Evolutionary conservation across 2,329 filamentous ascomycete species (phyloP).

Genomic region (Fusarium napiforme): DNA sequence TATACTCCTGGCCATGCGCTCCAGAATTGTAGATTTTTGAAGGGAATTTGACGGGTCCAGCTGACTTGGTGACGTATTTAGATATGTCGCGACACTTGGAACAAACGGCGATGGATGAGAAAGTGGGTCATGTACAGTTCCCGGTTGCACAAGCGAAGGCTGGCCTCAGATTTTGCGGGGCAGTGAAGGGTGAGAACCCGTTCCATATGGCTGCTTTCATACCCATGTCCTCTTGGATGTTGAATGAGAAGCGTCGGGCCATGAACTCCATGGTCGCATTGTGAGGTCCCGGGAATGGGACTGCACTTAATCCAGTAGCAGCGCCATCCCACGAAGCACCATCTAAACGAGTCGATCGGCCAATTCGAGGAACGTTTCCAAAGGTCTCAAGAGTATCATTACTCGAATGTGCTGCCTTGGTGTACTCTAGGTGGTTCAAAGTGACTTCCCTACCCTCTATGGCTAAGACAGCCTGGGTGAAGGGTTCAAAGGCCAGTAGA

Average conservation of each 20-base stretch:
- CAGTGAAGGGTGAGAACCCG: neutral
- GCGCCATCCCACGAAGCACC: neutral
- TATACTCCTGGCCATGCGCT: neutral
- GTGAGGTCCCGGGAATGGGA: neutral
- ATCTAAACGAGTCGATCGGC: neutral
- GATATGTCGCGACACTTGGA: constrained; percentile 12
- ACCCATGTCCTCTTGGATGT: neutral
- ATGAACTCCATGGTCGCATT: neutral
- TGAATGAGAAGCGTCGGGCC: too few species aligned
- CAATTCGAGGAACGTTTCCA: neutral
- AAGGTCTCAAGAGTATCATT: too few species aligned
- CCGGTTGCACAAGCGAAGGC: constrained; percentile 5
- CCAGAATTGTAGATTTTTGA: neutral
- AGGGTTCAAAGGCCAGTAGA: too few species aligned
- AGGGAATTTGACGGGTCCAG: neutral
- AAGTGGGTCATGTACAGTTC: constrained; percentile 26
- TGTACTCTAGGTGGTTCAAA: too few species aligned
- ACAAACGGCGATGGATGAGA: constrained; percentile 11
- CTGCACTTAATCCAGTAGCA: accelerated
- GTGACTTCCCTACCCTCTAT: too few species aligned
- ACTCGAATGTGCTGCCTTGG: too few species aligned
- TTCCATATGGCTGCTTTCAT: constrained; percentile 19
- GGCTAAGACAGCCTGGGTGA: too few species aligned
- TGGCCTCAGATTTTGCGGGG: neutral
- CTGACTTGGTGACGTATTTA: neutral